Conservation (phyloP, 116 monocot genomes). For the Posidonia oceanica region DNA sequence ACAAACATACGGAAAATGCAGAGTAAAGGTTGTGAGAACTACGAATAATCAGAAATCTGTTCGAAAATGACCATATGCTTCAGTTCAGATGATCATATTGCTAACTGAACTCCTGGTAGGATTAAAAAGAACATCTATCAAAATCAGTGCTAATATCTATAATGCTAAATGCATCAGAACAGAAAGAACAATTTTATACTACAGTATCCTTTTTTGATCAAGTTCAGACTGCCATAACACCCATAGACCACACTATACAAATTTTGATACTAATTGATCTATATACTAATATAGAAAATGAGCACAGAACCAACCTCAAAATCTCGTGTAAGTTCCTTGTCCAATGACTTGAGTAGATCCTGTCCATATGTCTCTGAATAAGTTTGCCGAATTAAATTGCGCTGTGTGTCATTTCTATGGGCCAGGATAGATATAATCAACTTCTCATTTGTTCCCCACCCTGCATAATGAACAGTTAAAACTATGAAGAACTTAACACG, state of each 20-base stretch:
- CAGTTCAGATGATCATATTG: too few species aligned
- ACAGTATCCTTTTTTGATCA: too few species aligned
- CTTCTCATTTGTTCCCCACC: conserved; percentile 83
- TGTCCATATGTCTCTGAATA: conserved; percentile 50
- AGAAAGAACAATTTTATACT: too few species aligned
- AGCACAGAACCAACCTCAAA: conserved; percentile 43
- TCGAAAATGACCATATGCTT: too few species aligned
- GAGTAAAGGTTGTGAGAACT: not conserved
- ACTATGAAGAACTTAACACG: too few species aligned
- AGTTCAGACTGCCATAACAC: too few species aligned
- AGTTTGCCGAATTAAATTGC: conserved; percentile 40
- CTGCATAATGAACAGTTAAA: conserved; percentile 13
- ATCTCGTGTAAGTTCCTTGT: conserved; percentile 60
- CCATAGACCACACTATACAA: too few species aligned
- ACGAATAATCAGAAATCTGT: too few species aligned
- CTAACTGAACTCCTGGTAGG: too few species aligned
- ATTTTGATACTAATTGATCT: not conserved
- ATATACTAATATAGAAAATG: not conserved
- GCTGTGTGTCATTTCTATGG: conserved; percentile 55
- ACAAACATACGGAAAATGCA: not conserved
- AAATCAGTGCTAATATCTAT: too few species aligned
- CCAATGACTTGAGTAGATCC: conserved; percentile 55
- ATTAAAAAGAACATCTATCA: too few species aligned
- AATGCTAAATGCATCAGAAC: too few species aligned
- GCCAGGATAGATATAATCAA: conserved; percentile 64